phyloP scores from a whole-genome alignment of 2,329 filamentous ascomycete genomes.

The Botrytis porri region DNA sequence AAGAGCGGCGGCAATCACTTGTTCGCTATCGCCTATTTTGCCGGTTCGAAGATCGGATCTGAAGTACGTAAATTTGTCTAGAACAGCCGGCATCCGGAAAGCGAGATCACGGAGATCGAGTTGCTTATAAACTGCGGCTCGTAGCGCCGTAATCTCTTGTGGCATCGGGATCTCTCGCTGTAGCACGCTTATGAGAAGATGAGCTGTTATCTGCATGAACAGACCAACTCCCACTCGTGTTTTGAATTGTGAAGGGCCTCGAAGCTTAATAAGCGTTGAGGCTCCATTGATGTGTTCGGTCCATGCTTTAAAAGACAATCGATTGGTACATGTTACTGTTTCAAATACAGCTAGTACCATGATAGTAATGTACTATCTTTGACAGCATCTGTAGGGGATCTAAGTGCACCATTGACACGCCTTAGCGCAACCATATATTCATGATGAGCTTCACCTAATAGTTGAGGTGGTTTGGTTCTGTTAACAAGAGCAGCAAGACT shows the following conservation, averaged over 20 bases:
- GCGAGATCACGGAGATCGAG: not conserved
- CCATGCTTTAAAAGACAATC: conserved; percentile 48
- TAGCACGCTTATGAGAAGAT: not conserved
- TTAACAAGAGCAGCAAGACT: conserved; percentile 50
- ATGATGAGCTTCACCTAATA: conserved; percentile 48
- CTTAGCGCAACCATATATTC: conserved; percentile 50
- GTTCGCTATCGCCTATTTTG: not conserved
- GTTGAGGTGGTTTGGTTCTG: conserved; percentile 34
- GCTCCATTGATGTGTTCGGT: conserved; percentile 54
- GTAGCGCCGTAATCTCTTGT: not conserved
- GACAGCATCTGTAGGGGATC: conserved; percentile 44
- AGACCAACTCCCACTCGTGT: conserved; percentile 42
- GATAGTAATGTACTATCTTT: conserved; percentile 55
- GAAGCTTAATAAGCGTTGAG: conserved; percentile 47
- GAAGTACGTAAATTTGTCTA: not conserved
- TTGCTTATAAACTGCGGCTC: not conserved
- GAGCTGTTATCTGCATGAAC: not conserved
- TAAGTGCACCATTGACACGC: conserved; percentile 49
- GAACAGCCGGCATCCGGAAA: not conserved
- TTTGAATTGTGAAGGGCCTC: conserved; percentile 48
- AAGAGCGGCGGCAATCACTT: not conserved
- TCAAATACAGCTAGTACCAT: conserved; percentile 53
- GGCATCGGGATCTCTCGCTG: not conserved
- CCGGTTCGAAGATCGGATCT: not conserved
- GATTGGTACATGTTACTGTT: conserved; percentile 45